These are phyloP conservation scores for Gentiana macrophylla DNA, from an alignment of 257 asterid genomes.

Conservation along the genomic window DNA sequence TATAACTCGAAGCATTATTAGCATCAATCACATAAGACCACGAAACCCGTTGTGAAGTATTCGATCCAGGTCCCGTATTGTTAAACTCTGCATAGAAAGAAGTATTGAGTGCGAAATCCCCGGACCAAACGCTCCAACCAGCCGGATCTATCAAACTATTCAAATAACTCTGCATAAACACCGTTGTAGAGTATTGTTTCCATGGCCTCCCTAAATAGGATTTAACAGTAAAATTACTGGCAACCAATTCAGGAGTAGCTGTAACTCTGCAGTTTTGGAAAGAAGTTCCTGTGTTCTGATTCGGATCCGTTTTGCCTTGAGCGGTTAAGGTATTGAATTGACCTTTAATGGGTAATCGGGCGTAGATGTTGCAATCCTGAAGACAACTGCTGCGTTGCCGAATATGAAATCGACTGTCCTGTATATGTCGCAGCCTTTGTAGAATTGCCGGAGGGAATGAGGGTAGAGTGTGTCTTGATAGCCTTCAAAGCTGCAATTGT, in stretches of 20 bases:
- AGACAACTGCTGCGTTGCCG: constrained; percentile 58
- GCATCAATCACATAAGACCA: constrained; percentile 48
- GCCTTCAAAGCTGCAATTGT: constrained; percentile 69
- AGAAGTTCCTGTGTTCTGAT: constrained; percentile 74
- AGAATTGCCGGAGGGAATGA: constrained; percentile 74
- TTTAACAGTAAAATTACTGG: constrained; percentile 8
- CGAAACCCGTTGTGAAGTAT: constrained; percentile 35
- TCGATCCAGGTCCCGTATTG: constrained; percentile 55
- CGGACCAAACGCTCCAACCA: constrained; percentile 63
- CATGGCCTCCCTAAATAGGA: constrained; percentile 79
- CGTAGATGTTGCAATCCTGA: constrained; percentile 59
- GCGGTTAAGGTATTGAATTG: constrained; percentile 76
- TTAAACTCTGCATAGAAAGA: constrained; percentile 54
- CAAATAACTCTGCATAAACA: constrained; percentile 42
- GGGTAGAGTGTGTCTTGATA: constrained; percentile 67
- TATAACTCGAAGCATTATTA: constrained; percentile 46
- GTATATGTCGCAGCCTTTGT: constrained; percentile 49
- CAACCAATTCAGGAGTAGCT: constrained; percentile 42
- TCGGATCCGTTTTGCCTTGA: constrained; percentile 64
- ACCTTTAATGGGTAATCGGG: constrained; percentile 39
- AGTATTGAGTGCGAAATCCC: constrained; percentile 61
- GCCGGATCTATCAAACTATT: constrained; percentile 26
- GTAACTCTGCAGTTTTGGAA: constrained; percentile 45
- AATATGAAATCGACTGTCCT: constrained; percentile 85
- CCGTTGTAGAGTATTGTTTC: constrained; percentile 59